These are phyloP conservation scores for Tieghemiomyces parasiticus DNA, from an alignment of 192 early-diverging fungal species.

Conservation along the genomic window DNA sequence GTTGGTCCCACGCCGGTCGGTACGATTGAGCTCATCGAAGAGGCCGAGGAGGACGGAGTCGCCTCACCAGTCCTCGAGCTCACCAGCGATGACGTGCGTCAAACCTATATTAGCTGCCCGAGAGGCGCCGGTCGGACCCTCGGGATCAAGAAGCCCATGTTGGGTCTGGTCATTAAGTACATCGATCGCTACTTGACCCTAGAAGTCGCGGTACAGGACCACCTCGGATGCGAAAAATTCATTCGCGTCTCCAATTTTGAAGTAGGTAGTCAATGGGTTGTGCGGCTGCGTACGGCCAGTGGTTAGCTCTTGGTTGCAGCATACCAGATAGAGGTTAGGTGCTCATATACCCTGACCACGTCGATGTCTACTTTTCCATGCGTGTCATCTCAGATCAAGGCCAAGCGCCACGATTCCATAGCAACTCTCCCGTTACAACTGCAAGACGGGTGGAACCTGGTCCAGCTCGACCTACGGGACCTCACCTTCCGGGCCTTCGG, in stretches of 20 bases:
- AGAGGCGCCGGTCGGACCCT: constrained; percentile 55
- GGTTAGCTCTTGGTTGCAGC: no score
- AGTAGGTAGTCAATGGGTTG: constrained; percentile 31
- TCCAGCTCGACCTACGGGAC: constrained; percentile 71
- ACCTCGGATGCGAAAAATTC: constrained; percentile 53
- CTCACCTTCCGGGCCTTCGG: constrained; percentile 72
- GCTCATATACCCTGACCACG: neutral
- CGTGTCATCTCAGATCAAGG: neutral
- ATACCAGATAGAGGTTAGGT: no score
- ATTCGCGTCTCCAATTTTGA: constrained; percentile 85
- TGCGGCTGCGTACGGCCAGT: neutral
- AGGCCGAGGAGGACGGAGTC: constrained; percentile 66
- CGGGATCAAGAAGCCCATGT: constrained; percentile 74
- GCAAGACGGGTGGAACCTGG: constrained; percentile 88
- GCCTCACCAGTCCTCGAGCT: constrained; percentile 71
- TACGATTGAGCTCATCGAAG: constrained; percentile 53
- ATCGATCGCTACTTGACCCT: constrained; percentile 80
- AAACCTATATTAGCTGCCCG: constrained; percentile 77
- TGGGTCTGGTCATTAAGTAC: constrained; percentile 80
- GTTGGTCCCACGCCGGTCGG: constrained; percentile 9
- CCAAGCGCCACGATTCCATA: constrained; percentile 12
- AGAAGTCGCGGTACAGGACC: constrained; percentile 73
- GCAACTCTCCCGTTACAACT: constrained; percentile 82
- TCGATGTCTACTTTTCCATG: neutral
- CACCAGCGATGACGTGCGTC: constrained; percentile 55